phyloP scores from a whole-genome alignment of 176 grass and related monocot genomes.

The Juncus inflexus region DNA sequence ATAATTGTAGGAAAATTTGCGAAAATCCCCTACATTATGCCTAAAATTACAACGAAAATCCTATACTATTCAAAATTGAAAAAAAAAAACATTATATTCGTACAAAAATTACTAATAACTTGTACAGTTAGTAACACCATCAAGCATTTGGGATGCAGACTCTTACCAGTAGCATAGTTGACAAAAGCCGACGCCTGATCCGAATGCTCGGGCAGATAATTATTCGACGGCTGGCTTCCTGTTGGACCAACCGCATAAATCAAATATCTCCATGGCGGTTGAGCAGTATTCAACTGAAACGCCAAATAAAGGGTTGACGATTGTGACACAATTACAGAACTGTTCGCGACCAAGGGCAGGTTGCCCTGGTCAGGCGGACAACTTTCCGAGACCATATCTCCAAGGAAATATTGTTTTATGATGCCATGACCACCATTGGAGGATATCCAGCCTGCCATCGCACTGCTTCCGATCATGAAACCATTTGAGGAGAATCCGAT shows the following conservation, averaged over 20 bases:
- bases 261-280: conserved; percentile 34
- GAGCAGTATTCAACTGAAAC: conserved; percentile 39
- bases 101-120: no score
- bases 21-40: no score
- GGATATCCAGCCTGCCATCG: conserved; percentile 49
- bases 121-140: no score
- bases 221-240: conserved; percentile 26
- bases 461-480: conserved; percentile 55
- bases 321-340: conserved; percentile 34
- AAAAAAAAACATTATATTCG: no score
- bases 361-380: conserved; percentile 57
- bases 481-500: conserved; percentile 61
- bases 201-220: conserved; percentile 38
- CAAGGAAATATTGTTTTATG: conserved; percentile 55
- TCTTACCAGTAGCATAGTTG: conserved; percentile 40
- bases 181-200: conserved; percentile 35
- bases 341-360: conserved; percentile 38
- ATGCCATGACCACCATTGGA: conserved; percentile 8
- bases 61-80: no score
- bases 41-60: no score
- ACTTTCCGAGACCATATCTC: conserved; percentile 32
- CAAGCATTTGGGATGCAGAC: no score
- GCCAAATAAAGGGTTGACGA: conserved; percentile 57
- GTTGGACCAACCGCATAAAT: conserved; percentile 58
- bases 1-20: no score